Evolutionary conservation across 1,139 yeast genomes (phyloP).

Genomic region (Candida sp.): DNA sequence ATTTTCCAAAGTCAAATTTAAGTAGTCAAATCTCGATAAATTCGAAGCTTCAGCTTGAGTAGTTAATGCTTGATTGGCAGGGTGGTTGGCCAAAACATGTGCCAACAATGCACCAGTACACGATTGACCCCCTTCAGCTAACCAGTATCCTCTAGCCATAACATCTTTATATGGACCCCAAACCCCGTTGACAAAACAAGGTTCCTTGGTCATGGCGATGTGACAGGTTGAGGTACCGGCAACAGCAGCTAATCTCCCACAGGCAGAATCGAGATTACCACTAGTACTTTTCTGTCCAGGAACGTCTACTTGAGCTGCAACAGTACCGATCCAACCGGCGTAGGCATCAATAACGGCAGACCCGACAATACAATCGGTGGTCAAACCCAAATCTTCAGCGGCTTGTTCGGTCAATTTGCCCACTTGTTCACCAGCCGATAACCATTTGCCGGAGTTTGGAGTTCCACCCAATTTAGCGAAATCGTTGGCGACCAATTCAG

Average conservation of each 20-base stretch:
- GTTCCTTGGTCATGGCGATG: slow-evolving; percentile 79
- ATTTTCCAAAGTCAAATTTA: slow-evolving; percentile 71
- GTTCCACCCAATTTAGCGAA: slow-evolving; percentile 84
- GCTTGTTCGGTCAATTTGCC: slow-evolving; percentile 65
- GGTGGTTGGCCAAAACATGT: slow-evolving; percentile 87
- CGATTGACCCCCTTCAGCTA: slow-evolving; percentile 99
- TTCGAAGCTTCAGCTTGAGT: slow-evolving; percentile 61
- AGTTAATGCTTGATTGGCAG: slow-evolving; percentile 73
- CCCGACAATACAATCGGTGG: slow-evolving; percentile 80
- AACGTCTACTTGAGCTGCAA: slow-evolving; percentile 76
- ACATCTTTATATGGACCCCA: slow-evolving; percentile 99
- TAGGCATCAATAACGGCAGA: slow-evolving; percentile 97
- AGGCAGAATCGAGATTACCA: slow-evolving; percentile 49
- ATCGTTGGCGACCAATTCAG: slow-evolving; percentile 73
- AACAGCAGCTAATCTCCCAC: slow-evolving; percentile 92
- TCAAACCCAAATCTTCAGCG: slow-evolving; percentile 83
- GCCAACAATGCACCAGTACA: slow-evolving; percentile 94
- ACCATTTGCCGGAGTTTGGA: slow-evolving; percentile 65
- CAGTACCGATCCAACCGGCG: slow-evolving; percentile 99
- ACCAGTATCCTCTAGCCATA: slow-evolving; percentile 84
- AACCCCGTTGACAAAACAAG: slow-evolving; percentile 91
- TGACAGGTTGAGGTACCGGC: slow-evolving; percentile 99
- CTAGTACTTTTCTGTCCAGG: slow-evolving; percentile 40
- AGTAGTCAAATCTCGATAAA: slow-evolving; percentile 75
- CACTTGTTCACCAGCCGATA: slow-evolving; percentile 86